Evolutionary conservation across 2,329 filamentous ascomycete genomes (phyloP), one percentile per base, ranked within the genome.

Genomic region (Lasiodiplodia hormozganensis): DNA sequence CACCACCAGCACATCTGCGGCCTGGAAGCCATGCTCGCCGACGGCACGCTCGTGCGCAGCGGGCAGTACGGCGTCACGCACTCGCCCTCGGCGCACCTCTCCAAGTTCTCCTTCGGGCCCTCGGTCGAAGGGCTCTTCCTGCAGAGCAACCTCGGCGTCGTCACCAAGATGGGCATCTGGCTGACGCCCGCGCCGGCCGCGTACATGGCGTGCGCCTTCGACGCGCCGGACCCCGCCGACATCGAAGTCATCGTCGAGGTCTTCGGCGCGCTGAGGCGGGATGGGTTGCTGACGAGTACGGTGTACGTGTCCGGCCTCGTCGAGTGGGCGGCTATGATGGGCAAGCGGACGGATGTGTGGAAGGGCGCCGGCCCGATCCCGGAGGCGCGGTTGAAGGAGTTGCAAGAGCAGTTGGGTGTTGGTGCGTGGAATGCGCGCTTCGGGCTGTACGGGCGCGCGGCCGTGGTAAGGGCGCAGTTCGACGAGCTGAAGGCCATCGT

Each of bases 141-240:
- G 0, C 77, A 80, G 60, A 74, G 73, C 38, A 78, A 77, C 31
- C 73, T 79, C 34, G 77, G 78, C 18, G 77, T 80, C 38, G 77
- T 78, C 8, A 73, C 73, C 10, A 87, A 87, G 74, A 84, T 88
- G 81, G 85, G 85, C 0, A 81, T 87, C 71, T 82, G 79, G 76
- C 77, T 88, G 40, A 87, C 87, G 85, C 82, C 82, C 1, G 85
- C 86, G 62, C 84, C 84, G 0, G 83, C 81, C 12, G 83, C 82
- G 1, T 83, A 83, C 69, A 82, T 85, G 75, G 75, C 75, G 18
- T 80, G 80, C 65, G 69, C 80, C 53, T 76, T 82, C 71, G 85
- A 82, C 0, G 81, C 86, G 43, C 81, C 82, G 0, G 79, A 78
- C 49, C 83, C 85, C 47, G 82, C 85, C 49, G 83, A 86, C 70